Evolutionary conservation across 768 basidiomycete genomes (phyloP).

Genomic region (Tricholoma saponaceum): DNA sequence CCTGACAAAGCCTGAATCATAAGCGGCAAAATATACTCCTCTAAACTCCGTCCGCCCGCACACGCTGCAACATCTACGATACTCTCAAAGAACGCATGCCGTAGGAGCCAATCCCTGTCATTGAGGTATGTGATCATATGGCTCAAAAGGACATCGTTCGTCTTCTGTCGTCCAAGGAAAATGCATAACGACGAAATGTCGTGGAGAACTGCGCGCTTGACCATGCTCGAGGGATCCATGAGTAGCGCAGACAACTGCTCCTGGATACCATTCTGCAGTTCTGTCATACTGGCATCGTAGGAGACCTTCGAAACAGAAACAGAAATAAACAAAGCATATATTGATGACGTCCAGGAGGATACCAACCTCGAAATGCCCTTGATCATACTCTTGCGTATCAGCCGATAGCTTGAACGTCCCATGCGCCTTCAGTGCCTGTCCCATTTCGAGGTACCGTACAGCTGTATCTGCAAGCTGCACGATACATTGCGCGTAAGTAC

Average conservation of each 20-base stretch:
- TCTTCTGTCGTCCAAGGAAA: conserved; percentile 89
- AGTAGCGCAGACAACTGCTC: conserved; percentile 85
- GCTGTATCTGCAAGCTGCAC: conserved; percentile 84
- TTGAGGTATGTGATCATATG: conserved; percentile 83
- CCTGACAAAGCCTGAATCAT: conserved; percentile 96
- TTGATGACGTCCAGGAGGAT: not conserved
- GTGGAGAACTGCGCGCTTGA: conserved; percentile 86
- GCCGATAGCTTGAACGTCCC: conserved; percentile 63
- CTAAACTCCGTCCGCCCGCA: conserved; percentile 85
- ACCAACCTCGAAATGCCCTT: conserved; percentile 75
- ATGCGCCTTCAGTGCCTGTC: conserved; percentile 83
- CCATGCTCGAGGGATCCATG: conserved; percentile 83
- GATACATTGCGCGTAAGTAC: conserved; percentile 80
- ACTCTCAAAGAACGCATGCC: conserved; percentile 91
- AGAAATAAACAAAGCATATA: not conserved
- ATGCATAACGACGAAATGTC: conserved; percentile 88
- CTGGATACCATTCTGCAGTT: conserved; percentile 81
- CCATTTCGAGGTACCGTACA: conserved; percentile 88
- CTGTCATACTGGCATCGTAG: conserved; percentile 83
- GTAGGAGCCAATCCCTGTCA: conserved; percentile 88
- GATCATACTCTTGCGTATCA: conserved; percentile 70
- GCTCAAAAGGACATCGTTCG: conserved; percentile 91
- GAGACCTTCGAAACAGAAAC: conserved; percentile 55
- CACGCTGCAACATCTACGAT: conserved; percentile 95
- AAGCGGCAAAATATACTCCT: conserved; percentile 95